phyloP scores from a whole-genome alignment of 1,284 basidiomycete genomes.

The Wallemia ichthyophaga region DNA sequence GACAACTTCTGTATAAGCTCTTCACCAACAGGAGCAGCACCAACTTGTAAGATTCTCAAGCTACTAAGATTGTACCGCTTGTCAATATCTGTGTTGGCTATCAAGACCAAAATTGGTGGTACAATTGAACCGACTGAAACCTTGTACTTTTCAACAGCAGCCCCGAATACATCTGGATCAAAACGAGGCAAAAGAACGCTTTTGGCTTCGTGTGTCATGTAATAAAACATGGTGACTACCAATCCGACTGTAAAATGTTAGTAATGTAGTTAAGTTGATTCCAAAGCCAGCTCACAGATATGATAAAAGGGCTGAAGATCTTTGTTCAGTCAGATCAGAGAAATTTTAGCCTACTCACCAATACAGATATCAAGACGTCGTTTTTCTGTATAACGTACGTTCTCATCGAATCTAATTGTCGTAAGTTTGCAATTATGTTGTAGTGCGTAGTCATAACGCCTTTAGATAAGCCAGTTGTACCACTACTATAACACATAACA shows the following conservation, averaged over 20 bases:
- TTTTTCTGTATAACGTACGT: neutral
- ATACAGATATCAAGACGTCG: neutral
- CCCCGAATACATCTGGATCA: neutral
- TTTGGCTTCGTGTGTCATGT: neutral
- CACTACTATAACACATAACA: neutral
- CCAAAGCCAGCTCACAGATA: neutral
- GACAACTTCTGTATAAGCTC: neutral
- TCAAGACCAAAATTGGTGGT: neutral
- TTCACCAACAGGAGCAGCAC: neutral
- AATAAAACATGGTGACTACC: neutral
- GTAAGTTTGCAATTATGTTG: neutral
- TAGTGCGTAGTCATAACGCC: neutral
- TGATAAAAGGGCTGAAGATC: neutral
- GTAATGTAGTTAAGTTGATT: neutral
- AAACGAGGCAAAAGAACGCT: neutral
- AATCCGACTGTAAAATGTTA: neutral
- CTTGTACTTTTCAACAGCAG: neutral
- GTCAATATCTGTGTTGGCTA: neutral
- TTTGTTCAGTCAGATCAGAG: neutral
- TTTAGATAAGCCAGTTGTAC: neutral
- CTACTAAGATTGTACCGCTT: neutral
- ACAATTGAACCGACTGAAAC: neutral
- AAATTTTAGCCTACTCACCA: neutral
- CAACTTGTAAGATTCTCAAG: neutral
- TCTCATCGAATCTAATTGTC: neutral